Conservation (phyloP, 2,329 filamentous ascomycete species). For the Xylaria hypoxylon region DNA sequence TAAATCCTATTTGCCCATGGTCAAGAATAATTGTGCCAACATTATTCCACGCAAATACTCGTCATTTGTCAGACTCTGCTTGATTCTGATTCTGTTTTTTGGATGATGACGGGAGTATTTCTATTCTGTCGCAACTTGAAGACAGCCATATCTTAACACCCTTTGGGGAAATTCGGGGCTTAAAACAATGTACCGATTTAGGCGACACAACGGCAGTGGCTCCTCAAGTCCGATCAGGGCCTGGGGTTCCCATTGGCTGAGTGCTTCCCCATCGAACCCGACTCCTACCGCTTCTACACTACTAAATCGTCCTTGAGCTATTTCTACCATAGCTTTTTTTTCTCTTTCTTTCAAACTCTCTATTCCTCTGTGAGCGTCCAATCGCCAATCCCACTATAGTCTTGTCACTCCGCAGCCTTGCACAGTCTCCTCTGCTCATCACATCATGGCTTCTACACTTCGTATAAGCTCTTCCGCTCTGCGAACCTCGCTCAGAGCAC, state of each 20-base stretch:
- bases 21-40: too few relatives aligned
- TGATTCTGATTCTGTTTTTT: too few relatives aligned
- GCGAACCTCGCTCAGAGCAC: constrained; percentile 77
- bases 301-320: constrained; percentile 39
- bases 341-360: constrained; percentile 24
- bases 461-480: constrained; percentile 85
- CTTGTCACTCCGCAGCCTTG: constrained; percentile 27
- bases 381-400: constrained; percentile 27
- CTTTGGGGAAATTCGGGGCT: neutral
- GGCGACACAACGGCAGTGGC: constrained; percentile 19
- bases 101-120: too few relatives aligned
- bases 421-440: constrained; percentile 30
- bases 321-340: constrained; percentile 41
- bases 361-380: constrained; percentile 32
- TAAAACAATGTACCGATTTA: constrained; percentile 24
- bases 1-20: too few relatives aligned
- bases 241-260: constrained; percentile 35
- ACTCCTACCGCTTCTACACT: constrained; percentile 33
- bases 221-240: constrained; percentile 34
- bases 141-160: neutral
- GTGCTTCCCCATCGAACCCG: constrained; percentile 36
- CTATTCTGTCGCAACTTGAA: neutral
- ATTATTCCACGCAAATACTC: too few relatives aligned
- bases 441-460: constrained; percentile 83
- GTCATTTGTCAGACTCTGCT: too few relatives aligned